A percentile compares a stretch with the other conserved stretches of the same genome.
Conservation (phyloP, 768 basidiomycete genomes). For the Pilatotrama ljubarskyi region DNA sequence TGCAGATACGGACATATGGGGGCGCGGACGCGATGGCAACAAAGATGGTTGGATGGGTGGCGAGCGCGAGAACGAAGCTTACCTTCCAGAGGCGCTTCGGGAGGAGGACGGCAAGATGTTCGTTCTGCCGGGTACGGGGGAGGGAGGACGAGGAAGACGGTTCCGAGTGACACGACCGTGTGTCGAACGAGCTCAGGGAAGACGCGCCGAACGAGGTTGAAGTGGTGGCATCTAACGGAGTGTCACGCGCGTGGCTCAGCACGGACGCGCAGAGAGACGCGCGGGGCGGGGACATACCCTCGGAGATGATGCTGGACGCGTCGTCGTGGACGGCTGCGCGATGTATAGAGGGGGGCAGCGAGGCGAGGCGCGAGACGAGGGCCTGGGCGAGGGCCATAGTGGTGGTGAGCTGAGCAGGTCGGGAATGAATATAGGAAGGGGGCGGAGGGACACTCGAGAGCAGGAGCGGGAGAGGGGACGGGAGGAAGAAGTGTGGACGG, state of each 20-base stretch:
- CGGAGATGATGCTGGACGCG: slow-evolving; percentile 16
- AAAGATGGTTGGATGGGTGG: slow-evolving; percentile 4
- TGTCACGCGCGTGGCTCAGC: slow-evolving; percentile 5
- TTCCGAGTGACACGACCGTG: slow-evolving; percentile 28
- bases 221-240: slow-evolving; percentile 18
- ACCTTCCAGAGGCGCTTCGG: slow-evolving; percentile 75
- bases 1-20: neutral
- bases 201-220: slow-evolving; percentile 29
- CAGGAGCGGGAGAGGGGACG: neutral
- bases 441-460: neutral
- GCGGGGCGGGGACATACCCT: slow-evolving; percentile 11
- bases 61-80: slow-evolving; percentile 1
- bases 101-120: slow-evolving; percentile 78
- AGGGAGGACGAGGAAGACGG: slow-evolving; percentile 22
- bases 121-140: slow-evolving; percentile 43
- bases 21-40: slow-evolving; percentile 14
- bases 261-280: neutral
- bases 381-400: slow-evolving; percentile 15
- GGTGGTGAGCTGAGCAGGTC: neutral
- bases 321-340: slow-evolving; percentile 16
- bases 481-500: neutral
- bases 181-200: slow-evolving; percentile 26
- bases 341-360: slow-evolving; percentile 3
- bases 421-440: neutral
- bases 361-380: slow-evolving; percentile 11